Conservation (phyloP, 345 rosid genomes). For the Euphorbia lathyris region DNA sequence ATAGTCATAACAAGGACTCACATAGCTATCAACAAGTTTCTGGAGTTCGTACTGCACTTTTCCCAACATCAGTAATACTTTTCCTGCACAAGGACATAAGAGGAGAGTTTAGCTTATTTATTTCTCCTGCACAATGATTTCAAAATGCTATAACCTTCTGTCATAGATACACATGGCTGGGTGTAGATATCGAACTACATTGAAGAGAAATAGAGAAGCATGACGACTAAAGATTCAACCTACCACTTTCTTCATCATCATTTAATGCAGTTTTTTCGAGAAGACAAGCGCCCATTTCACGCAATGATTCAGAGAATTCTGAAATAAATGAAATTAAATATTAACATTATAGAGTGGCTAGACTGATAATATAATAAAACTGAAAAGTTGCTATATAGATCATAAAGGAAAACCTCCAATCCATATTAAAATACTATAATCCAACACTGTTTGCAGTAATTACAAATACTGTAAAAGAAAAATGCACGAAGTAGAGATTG, state of each 20-base stretch:
- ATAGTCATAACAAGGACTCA: slow-evolving; percentile 42
- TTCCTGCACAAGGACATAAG: slow-evolving; percentile 46
- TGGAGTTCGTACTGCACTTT: slow-evolving; percentile 85
- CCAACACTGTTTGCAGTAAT: neutral
- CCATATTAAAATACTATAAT: neutral
- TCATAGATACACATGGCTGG: neutral
- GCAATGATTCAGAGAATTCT: slow-evolving; percentile 95
- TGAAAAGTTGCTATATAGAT: neutral
- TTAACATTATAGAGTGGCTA: neutral
- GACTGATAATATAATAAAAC: neutral
- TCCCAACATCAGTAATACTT: slow-evolving; percentile 70
- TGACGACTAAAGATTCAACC: slow-evolving; percentile 14
- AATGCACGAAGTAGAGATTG: neutral
- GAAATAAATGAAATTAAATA: neutral
- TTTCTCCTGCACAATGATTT: neutral
- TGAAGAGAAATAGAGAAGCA: neutral
- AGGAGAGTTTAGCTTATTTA: neutral
- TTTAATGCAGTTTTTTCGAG: slow-evolving; percentile 74
- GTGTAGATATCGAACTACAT: neutral
- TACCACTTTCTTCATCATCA: slow-evolving; percentile 77
- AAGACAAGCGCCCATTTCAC: slow-evolving; percentile 89
- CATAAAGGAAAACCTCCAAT: slow-evolving; percentile 2
- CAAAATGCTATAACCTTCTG: slow-evolving; percentile 1
- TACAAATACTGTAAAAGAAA: neutral
- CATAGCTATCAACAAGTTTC: slow-evolving; percentile 81